phyloP scores from a whole-genome alignment of 1,284 basidiomycete genomes.

The Ceratobasidium sp. region DNA sequence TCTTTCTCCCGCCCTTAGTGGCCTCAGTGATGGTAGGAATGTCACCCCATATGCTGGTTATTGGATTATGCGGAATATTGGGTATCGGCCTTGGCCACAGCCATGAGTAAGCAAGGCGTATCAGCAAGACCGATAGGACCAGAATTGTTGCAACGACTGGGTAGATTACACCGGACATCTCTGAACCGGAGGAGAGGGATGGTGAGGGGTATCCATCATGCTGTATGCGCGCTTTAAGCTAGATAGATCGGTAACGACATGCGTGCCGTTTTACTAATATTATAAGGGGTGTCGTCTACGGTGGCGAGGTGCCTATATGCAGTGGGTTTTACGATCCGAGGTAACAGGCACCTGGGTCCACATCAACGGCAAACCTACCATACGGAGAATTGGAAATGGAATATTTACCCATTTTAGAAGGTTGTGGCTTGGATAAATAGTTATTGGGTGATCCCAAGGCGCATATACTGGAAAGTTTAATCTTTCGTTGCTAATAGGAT shows the following conservation, averaged over 20 bases:
- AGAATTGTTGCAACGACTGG: background rate
- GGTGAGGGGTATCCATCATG: background rate
- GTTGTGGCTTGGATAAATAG: too few relatives aligned
- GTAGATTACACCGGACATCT: background rate
- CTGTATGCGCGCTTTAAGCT: too few relatives aligned
- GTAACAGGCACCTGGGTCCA: background rate
- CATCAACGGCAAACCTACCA: background rate
- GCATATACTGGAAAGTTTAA: too few relatives aligned
- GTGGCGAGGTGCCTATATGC: too few relatives aligned
- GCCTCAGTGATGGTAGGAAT: constrained; percentile 8
- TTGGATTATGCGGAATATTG: constrained; percentile 16
- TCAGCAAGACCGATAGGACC: background rate
- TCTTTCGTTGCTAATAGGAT: too few relatives aligned
- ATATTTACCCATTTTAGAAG: background rate
- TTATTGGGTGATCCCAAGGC: too few relatives aligned
- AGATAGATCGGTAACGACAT: too few relatives aligned
- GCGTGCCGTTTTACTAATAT: too few relatives aligned
- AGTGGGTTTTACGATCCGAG: too few relatives aligned
- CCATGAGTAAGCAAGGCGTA: background rate
- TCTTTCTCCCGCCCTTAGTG: constrained; percentile 11
- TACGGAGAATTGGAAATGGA: background rate
- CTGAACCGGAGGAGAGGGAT: background rate
- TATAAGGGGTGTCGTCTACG: too few relatives aligned
- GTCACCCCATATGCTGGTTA: constrained; percentile 18
- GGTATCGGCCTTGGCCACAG: constrained; percentile 23